A percentile compares a stretch with the other conserved stretches of the same genome.
Conservation (phyloP, 148 eudicot genomes). For the Polygonum maritimum region DNA sequence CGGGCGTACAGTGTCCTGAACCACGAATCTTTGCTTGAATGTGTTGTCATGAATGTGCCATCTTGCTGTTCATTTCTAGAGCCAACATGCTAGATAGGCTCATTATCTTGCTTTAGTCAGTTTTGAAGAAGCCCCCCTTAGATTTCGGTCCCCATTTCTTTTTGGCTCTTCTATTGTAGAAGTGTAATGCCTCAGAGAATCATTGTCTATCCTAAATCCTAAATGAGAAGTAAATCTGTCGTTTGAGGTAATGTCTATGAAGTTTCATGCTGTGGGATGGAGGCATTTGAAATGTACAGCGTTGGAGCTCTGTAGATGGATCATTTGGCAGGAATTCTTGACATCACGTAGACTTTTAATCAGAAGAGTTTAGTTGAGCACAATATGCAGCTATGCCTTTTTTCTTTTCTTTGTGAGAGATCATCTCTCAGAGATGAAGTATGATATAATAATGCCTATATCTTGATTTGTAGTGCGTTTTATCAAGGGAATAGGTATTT, state of each 20-base stretch:
- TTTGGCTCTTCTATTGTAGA: neutral
- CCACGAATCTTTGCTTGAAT: neutral
- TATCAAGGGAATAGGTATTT: too few species aligned
- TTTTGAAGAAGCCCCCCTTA: neutral
- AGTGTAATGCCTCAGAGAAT: neutral
- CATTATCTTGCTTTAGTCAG: neutral
- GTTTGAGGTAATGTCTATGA: conserved; percentile 23
- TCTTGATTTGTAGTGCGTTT: neutral
- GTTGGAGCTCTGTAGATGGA: neutral
- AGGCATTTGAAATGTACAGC: conserved; percentile 17
- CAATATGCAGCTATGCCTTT: too few species aligned
- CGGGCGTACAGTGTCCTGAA: conserved; percentile 73
- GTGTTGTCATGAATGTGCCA: neutral
- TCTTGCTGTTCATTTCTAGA: neutral
- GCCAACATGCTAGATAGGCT: conserved; percentile 2
- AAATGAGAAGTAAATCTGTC: conserved; percentile 5
- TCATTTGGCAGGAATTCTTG: neutral
- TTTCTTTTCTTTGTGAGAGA: too few species aligned
- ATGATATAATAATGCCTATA: neutral
- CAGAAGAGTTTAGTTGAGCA: too few species aligned
- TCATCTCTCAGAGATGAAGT: too few species aligned
- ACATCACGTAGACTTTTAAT: neutral
- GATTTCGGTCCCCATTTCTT: neutral
- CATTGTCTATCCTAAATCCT: conserved; percentile 13
- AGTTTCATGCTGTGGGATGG: conserved; percentile 34